A percentile compares a stretch with the other conserved stretches of the same genome.
Evolutionary conservation across 192 early-diverging fungal genomes (phyloP).

Genomic region (Podila horticola): DNA sequence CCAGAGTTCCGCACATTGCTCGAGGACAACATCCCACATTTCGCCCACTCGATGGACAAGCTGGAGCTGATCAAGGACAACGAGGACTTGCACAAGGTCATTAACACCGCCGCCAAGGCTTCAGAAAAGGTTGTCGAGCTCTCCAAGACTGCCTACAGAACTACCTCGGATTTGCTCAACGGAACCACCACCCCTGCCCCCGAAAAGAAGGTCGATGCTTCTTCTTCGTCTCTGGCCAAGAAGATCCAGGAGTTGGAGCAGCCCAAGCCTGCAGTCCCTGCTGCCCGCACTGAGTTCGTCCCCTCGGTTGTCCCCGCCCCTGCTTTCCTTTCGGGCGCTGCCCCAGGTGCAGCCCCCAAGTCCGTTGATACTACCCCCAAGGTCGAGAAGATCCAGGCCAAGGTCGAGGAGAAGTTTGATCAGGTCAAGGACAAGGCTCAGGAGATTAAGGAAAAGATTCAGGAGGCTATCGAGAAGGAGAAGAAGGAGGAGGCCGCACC

Average conservation of each 20-base stretch:
- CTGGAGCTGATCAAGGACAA: slow-evolving; percentile 51
- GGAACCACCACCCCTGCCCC: slow-evolving; percentile 49
- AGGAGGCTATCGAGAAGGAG: neutral
- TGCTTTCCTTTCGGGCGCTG: slow-evolving; percentile 33
- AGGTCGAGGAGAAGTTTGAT: slow-evolving; percentile 1
- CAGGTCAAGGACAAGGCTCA: slow-evolving; percentile 7
- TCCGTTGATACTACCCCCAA: slow-evolving; percentile 1
- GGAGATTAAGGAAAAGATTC: slow-evolving; percentile 15
- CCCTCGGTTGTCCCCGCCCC: slow-evolving; percentile 35
- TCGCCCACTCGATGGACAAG: slow-evolving; percentile 40
- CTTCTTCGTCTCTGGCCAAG: slow-evolving; percentile 23
- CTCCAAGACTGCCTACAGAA: slow-evolving; percentile 39
- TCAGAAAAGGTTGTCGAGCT: slow-evolving; percentile 33
- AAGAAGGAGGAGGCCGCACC: slow-evolving; percentile 11
- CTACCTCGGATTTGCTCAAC: slow-evolving; percentile 41
- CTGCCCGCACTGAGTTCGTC: slow-evolving; percentile 28
- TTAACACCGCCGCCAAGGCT: slow-evolving; percentile 9
- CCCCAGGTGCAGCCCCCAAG: slow-evolving; percentile 20
- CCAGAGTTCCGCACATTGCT: slow-evolving; percentile 26
- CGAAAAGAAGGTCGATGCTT: slow-evolving; percentile 6
- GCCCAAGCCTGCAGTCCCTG: slow-evolving; percentile 44
- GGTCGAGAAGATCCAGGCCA: slow-evolving; percentile 4
- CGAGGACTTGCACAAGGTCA: slow-evolving; percentile 32
- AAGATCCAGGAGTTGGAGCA: slow-evolving; percentile 50
- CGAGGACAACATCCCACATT: slow-evolving; percentile 46